Percentiles rank a stretch among this genome's conserved stretches.
Conservation (phyloP, 2,329 filamentous ascomycete genomes). For the Fusarium camptoceras region DNA sequence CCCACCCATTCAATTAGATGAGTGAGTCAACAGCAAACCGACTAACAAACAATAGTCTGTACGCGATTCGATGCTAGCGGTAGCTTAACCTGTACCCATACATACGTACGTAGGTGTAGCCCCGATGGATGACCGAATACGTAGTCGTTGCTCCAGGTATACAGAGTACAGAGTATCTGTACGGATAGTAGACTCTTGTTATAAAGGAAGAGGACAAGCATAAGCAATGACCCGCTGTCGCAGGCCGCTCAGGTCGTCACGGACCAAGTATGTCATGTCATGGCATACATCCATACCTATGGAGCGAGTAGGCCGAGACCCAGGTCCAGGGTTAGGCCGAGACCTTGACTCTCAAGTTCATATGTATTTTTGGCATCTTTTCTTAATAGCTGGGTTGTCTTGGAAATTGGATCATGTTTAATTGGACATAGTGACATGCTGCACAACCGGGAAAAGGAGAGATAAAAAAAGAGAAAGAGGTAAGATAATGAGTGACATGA, state of each 20-base stretch:
- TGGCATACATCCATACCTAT: not conserved
- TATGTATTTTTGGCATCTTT: constrained; percentile 37
- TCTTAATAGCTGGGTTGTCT: not conserved
- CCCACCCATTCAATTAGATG: not conserved
- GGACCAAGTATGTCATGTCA: constrained; percentile 2
- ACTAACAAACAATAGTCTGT: not conserved
- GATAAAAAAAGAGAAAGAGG: not conserved
- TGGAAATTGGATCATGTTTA: constrained; percentile 18
- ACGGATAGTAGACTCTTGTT: not conserved
- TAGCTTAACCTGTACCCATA: not conserved
- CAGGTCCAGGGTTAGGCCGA: not conserved
- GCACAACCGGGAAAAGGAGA: not conserved
- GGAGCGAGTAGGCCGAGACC: not conserved
- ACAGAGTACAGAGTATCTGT: not conserved
- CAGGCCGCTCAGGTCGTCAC: constrained; percentile 24
- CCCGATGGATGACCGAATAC: not conserved
- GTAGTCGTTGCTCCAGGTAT: not conserved
- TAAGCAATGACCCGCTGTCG: constrained; percentile 5
- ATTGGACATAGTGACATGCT: not conserved
- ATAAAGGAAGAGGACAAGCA: constrained; percentile 2
- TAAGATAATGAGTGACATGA: not conserved
- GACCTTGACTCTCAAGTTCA: not conserved
- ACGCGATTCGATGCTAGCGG: not conserved
- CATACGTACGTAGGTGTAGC: not conserved
- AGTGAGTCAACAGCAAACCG: not conserved